Conservation (phyloP, 352 stramenopile genomes). For the Phytopythium montanum region DNA sequence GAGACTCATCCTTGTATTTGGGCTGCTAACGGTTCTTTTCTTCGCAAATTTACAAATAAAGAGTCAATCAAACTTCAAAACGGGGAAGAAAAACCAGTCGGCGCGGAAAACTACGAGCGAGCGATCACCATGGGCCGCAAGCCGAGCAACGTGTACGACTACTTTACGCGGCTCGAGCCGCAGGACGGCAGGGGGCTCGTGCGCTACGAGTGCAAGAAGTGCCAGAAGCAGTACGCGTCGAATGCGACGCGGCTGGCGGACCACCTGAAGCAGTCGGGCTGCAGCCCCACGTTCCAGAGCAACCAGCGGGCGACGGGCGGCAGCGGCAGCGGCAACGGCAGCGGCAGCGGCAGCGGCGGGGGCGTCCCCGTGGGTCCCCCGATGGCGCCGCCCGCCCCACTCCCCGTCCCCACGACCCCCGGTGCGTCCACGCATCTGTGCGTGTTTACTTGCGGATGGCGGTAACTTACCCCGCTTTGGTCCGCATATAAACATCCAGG, state of each 20-base stretch:
- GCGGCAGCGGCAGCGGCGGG: no score
- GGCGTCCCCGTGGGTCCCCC: neutral
- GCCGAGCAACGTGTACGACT: slow-evolving; percentile 86
- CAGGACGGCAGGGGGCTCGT: slow-evolving; percentile 64
- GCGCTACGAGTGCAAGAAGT: slow-evolving; percentile 88
- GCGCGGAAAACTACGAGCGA: slow-evolving; percentile 2
- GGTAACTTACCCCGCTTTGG: neutral
- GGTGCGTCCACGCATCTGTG: slow-evolving; percentile 24
- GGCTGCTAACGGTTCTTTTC: no score
- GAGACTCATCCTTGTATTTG: no score
- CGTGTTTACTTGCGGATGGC: slow-evolving; percentile 13
- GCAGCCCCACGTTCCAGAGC: slow-evolving; percentile 70
- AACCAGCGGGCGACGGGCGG: slow-evolving; percentile 52
- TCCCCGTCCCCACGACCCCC: slow-evolving; percentile 15
- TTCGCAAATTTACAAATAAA: no score
- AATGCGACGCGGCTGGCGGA: slow-evolving; percentile 81
- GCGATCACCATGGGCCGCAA: slow-evolving; percentile 58
- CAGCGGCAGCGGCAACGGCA: neutral
- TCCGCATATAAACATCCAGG: slow-evolving; percentile 23
- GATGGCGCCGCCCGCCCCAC: slow-evolving; percentile 13
- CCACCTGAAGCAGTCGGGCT: slow-evolving; percentile 71
- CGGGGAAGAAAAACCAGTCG: slow-evolving; percentile 3
- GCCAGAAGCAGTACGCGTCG: slow-evolving; percentile 83
- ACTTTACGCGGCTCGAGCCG: slow-evolving; percentile 74
- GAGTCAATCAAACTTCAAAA: no score